phyloP scores from a whole-genome alignment of 805 yeast genomes.

The Jamesozyma spencerorum region DNA sequence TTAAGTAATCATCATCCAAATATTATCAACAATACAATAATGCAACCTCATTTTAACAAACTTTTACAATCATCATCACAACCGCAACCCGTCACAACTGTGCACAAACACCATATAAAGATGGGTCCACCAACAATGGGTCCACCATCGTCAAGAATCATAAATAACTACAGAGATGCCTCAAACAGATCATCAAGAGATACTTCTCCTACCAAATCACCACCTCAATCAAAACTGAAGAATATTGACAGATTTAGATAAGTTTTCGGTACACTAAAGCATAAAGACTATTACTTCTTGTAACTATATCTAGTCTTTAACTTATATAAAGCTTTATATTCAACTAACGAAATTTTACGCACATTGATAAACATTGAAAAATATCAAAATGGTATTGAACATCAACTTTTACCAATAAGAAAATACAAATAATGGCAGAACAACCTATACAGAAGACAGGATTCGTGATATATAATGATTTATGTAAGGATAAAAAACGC shows the following conservation, averaged over 20 bases:
- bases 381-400: too few species aligned
- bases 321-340: too few species aligned
- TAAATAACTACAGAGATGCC: slow-evolving; percentile 1
- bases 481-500: background rate
- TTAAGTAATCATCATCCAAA: background rate
- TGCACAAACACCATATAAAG: too few species aligned
- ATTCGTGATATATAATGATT: slow-evolving; percentile 1
- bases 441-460: slow-evolving; percentile 3
- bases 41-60: background rate
- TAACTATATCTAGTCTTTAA: too few species aligned
- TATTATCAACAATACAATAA: background rate
- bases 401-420: too few species aligned
- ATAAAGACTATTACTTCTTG: too few species aligned
- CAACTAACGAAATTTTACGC: too few species aligned
- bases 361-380: too few species aligned
- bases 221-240: background rate
- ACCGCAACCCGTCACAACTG: too few species aligned
- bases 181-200: background rate
- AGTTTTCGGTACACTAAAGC: too few species aligned
- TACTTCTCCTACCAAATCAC: background rate
- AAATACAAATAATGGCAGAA: too few species aligned
- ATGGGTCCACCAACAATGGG: slow-evolving; percentile 2
- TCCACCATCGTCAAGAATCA: slow-evolving; percentile 5
- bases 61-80: background rate
- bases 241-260: background rate